Conservation (phyloP, 139 green algal species). For the Pleodorina starrii region DNA sequence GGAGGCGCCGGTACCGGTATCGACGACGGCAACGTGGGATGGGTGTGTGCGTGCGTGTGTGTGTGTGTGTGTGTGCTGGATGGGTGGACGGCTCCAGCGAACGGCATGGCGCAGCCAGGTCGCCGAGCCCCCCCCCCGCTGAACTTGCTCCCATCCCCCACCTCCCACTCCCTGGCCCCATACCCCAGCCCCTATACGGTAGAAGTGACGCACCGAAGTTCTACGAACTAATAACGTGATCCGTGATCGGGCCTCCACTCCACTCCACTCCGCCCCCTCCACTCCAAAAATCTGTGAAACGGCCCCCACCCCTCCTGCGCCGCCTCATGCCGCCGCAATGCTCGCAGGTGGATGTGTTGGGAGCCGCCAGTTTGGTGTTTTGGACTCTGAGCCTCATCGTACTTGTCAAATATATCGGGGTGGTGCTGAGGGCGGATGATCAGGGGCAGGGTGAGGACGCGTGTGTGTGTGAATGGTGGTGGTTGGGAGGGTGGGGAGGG, state of each 20-base stretch:
- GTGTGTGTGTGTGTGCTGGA: too few relatives aligned
- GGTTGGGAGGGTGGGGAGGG: neutral
- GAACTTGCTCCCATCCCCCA: too few relatives aligned
- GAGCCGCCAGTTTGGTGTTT: slow-evolving; percentile 75
- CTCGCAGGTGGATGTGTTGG: slow-evolving; percentile 62
- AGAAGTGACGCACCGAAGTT: neutral
- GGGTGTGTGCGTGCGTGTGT: too few relatives aligned
- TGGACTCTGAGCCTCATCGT: slow-evolving; percentile 78
- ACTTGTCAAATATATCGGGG: slow-evolving; percentile 73
- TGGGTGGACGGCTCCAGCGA: too few relatives aligned
- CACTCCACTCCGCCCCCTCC: neutral
- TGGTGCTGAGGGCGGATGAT: slow-evolving; percentile 81
- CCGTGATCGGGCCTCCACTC: neutral
- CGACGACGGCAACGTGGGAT: too few relatives aligned
- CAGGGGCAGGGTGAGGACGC: slow-evolving; percentile 73
- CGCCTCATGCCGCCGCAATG: neutral
- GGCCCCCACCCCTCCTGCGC: neutral
- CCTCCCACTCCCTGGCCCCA: neutral
- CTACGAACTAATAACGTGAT: neutral
- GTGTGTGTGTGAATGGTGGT: neutral
- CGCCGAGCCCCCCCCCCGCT: too few relatives aligned
- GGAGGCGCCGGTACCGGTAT: too few relatives aligned
- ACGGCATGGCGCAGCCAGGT: too few relatives aligned
- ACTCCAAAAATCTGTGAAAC: neutral
- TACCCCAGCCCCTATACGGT: neutral